phyloP scores from a whole-genome alignment of 805 yeast genomes.

The Huiozyma sinensis region DNA sequence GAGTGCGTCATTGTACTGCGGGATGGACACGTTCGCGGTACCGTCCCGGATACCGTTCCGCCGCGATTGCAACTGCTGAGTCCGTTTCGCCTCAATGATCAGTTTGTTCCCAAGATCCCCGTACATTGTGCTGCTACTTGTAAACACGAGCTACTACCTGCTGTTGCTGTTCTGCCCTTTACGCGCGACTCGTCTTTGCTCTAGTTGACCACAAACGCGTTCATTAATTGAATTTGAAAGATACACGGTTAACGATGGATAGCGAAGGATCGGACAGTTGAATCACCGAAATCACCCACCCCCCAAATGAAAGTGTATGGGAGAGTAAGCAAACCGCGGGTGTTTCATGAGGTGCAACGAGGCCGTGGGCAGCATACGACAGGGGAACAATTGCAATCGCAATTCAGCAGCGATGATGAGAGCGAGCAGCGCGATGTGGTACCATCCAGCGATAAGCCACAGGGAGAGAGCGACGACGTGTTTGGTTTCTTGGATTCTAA shows the following conservation, averaged over 20 bases:
- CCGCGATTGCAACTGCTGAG: slow-evolving; percentile 43
- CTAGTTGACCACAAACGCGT: too few relatives aligned
- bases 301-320: background rate
- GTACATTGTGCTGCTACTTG: slow-evolving; percentile 43
- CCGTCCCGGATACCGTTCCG: background rate
- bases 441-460: too few relatives aligned
- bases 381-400: background rate
- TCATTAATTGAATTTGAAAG: too few relatives aligned
- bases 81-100: slow-evolving; percentile 74
- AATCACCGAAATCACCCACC: too few relatives aligned
- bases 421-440: too few relatives aligned
- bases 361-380: background rate
- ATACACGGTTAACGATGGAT: too few relatives aligned
- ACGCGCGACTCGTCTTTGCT: slow-evolving; percentile 1
- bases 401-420: background rate
- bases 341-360: too few relatives aligned
- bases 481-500: slow-evolving; percentile 13
- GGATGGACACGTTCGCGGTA: slow-evolving; percentile 21
- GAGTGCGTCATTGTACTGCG: slow-evolving; percentile 62
- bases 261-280: background rate
- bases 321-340: background rate
- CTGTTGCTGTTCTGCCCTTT: background rate
- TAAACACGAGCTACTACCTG: too few relatives aligned
- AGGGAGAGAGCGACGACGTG: too few relatives aligned
- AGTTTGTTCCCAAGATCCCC: slow-evolving; percentile 82